These are phyloP conservation scores for Zygoascus tannicola DNA, from an alignment of 805 yeast genomes.

Conservation along the genomic window DNA sequence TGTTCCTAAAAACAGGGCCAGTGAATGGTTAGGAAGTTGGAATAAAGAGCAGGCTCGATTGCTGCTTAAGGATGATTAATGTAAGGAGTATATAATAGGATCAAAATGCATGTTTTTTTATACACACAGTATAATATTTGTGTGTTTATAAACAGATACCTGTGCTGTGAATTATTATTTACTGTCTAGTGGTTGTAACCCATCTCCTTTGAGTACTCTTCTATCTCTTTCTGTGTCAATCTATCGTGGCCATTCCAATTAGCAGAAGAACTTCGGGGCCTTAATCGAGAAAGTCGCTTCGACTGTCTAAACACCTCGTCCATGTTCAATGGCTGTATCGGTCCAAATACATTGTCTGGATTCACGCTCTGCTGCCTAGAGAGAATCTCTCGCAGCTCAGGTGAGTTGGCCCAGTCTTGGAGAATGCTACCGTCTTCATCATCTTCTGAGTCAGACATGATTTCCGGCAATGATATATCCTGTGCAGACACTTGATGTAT, in stretches of 20 bases:
- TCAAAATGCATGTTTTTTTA: no score
- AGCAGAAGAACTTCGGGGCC: constrained; percentile 48
- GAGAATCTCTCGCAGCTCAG: constrained; percentile 41
- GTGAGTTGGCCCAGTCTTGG: constrained; percentile 56
- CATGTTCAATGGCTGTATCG: constrained; percentile 57
- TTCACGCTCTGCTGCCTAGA: constrained; percentile 43
- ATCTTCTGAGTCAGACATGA: constrained; percentile 39
- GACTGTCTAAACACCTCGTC: constrained; percentile 53
- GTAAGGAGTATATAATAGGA: no score
- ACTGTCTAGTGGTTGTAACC: constrained; percentile 30
- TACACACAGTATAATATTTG: no score
- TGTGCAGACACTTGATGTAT: constrained; percentile 1
- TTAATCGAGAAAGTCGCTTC: constrained; percentile 37
- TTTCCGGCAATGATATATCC: constrained; percentile 21
- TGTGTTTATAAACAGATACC: no score
- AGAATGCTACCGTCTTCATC: constrained; percentile 41
- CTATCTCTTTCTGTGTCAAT: constrained; percentile 39
- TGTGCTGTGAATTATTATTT: no score
- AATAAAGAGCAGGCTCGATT: constrained; percentile 20
- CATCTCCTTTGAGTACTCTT: constrained; percentile 39
- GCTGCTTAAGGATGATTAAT: constrained; percentile 1
- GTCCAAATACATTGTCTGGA: constrained; percentile 66
- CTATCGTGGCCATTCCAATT: constrained; percentile 39
- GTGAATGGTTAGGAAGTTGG: constrained; percentile 47
- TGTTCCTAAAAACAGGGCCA: constrained; percentile 63